Conservation (phyloP, 2,329 filamentous ascomycete species). For the Lachnellula subtilissima region DNA sequence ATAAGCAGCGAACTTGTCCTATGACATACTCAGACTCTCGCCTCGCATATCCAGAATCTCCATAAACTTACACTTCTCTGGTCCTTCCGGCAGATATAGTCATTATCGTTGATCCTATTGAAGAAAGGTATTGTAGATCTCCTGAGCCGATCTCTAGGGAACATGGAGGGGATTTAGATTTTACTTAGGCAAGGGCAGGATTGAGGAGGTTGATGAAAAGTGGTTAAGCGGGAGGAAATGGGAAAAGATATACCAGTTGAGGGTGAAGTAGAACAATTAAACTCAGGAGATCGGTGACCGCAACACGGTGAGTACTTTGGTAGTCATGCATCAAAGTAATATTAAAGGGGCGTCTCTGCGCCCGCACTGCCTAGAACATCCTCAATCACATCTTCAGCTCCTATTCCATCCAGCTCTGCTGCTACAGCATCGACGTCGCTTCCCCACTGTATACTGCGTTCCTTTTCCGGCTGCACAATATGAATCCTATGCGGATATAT, state of each 20-base stretch:
- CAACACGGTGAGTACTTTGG: too few species aligned
- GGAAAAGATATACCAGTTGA: not conserved
- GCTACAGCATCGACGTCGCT: slow-evolving; percentile 69
- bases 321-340: not conserved
- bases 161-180: not conserved
- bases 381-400: slow-evolving; percentile 59
- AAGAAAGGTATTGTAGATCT: not conserved
- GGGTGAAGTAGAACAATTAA: not conserved
- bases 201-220: not conserved
- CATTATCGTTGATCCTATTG: not conserved
- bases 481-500: slow-evolving; percentile 81
- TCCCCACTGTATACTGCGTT: slow-evolving; percentile 91
- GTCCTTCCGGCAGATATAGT: not conserved
- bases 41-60: not conserved
- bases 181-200: not conserved
- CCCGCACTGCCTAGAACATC: slow-evolving; percentile 50
- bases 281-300: not conserved
- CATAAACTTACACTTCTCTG: not conserved
- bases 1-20: too few species aligned
- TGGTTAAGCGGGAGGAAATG: not conserved
- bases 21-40: not conserved
- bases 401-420: slow-evolving; percentile 57
- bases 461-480: slow-evolving; percentile 63
- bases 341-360: slow-evolving; percentile 50
- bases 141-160: not conserved